These are phyloP conservation scores for Phyllosticta citribraziliensis DNA, from an alignment of 2,329 filamentous ascomycete genomes.

Conservation along the genomic window DNA sequence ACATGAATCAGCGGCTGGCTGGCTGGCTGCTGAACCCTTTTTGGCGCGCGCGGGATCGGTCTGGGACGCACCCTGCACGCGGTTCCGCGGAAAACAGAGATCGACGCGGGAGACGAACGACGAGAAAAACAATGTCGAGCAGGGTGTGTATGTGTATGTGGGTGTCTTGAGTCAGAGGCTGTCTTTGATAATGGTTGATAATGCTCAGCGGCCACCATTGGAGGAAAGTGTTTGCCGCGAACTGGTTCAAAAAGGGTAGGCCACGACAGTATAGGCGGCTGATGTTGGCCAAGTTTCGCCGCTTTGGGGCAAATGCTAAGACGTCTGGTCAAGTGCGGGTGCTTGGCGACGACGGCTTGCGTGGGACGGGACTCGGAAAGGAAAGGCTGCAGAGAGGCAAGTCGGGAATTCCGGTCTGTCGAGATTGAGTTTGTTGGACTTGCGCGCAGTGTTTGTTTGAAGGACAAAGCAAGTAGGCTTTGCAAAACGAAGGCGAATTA, in stretches of 20 bases:
- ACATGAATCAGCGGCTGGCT: background rate
- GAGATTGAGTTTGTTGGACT: background rate
- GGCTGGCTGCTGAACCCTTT: background rate
- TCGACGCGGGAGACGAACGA: background rate
- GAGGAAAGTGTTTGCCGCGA: background rate
- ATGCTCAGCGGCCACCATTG: background rate
- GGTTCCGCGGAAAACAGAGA: background rate
- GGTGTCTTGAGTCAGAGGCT: background rate
- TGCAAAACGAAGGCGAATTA: too few relatives aligned
- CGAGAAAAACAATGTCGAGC: background rate
- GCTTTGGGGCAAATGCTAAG: background rate
- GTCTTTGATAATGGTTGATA: background rate
- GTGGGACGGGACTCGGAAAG: background rate
- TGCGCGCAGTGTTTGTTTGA: too few relatives aligned
- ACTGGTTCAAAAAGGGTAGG: background rate
- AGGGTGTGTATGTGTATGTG: background rate
- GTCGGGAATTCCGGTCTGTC: background rate
- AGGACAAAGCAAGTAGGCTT: too few relatives aligned
- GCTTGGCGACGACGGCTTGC: background rate
- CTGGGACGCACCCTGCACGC: background rate
- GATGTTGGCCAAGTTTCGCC: background rate
- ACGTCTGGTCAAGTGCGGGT: background rate
- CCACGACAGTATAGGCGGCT: background rate
- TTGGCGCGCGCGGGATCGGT: background rate
- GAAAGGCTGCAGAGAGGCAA: background rate